Evolutionary conservation across 257 asterid genomes (phyloP).

Genomic region (Paulownia fortunei): DNA sequence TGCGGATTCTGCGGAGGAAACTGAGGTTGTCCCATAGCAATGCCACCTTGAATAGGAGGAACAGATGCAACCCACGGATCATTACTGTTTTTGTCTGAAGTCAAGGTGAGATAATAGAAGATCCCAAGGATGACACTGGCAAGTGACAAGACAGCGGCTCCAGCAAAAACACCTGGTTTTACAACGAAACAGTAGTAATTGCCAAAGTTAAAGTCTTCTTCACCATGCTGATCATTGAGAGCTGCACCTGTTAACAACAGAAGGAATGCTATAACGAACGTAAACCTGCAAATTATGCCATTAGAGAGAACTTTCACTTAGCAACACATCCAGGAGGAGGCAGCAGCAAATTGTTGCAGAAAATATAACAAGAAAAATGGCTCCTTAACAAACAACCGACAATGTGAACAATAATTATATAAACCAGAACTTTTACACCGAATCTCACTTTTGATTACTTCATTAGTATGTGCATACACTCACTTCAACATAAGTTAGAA

Average conservation of each 20-base stretch:
- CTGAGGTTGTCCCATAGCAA: slow-evolving; percentile 92
- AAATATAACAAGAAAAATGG: not conserved
- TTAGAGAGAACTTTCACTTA: not conserved
- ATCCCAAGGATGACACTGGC: slow-evolving; percentile 67
- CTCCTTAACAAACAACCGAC: not conserved
- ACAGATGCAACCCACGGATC: slow-evolving; percentile 48
- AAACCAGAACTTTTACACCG: not conserved
- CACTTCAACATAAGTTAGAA: not conserved
- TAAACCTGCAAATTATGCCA: slow-evolving; percentile 62
- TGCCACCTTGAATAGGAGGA: slow-evolving; percentile 59
- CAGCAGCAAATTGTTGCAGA: not conserved
- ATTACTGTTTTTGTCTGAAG: slow-evolving; percentile 43
- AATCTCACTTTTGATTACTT: not conserved
- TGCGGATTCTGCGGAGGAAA: slow-evolving; percentile 71
- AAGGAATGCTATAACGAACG: slow-evolving; percentile 79
- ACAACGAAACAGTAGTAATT: slow-evolving; percentile 75
- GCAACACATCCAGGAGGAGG: not conserved
- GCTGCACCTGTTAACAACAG: slow-evolving; percentile 89
- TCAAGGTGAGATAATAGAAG: slow-evolving; percentile 53
- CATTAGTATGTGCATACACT: not conserved
- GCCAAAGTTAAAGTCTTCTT: slow-evolving; percentile 62
- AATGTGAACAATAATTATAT: not conserved
- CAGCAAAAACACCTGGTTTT: slow-evolving; percentile 84
- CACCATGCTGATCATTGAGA: slow-evolving; percentile 76
- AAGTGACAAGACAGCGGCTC: slow-evolving; percentile 72